Evolutionary conservation across 2,329 filamentous ascomycete species (phyloP).

Genomic region (Pseudogymnoascus sp.): DNA sequence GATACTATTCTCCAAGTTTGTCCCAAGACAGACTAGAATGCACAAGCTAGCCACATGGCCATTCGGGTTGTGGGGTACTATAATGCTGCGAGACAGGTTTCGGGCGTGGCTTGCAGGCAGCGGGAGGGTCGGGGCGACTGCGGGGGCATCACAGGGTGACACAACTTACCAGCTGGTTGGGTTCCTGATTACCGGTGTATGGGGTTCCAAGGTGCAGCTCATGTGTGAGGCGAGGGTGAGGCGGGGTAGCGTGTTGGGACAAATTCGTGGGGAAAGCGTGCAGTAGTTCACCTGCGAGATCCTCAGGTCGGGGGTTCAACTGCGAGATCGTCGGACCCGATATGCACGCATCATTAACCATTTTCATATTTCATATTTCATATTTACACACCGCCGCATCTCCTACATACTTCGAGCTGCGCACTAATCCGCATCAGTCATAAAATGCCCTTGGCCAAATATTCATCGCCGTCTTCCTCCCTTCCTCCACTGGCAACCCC

Average conservation of each 20-base stretch:
- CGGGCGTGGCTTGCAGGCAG: not conserved
- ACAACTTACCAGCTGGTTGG: not conserved
- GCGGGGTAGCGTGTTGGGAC: not conserved
- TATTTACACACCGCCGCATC: not conserved
- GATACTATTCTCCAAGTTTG: not conserved
- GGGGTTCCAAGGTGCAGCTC: not conserved
- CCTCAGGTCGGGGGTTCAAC: not conserved
- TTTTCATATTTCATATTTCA: not conserved
- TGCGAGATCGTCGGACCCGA: not conserved
- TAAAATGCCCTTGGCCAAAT: constrained; percentile 32
- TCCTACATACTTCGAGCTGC: not conserved
- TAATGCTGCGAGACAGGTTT: not conserved
- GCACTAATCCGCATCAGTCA: not conserved
- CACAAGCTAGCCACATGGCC: not conserved
- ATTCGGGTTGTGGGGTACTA: not conserved
- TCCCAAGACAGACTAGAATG: not conserved
- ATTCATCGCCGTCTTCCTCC: constrained; percentile 40
- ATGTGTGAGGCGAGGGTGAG: not conserved
- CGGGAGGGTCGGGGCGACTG: not conserved
- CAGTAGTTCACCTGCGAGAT: not conserved
- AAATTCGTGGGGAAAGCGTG: not conserved
- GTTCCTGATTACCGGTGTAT: not conserved
- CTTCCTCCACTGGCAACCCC: constrained; percentile 34
- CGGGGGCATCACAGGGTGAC: not conserved
- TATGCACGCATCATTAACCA: not conserved